Base-by-base conservation (phyloP, 768 basidiomycete species). In the Collybia sordida region DNA sequence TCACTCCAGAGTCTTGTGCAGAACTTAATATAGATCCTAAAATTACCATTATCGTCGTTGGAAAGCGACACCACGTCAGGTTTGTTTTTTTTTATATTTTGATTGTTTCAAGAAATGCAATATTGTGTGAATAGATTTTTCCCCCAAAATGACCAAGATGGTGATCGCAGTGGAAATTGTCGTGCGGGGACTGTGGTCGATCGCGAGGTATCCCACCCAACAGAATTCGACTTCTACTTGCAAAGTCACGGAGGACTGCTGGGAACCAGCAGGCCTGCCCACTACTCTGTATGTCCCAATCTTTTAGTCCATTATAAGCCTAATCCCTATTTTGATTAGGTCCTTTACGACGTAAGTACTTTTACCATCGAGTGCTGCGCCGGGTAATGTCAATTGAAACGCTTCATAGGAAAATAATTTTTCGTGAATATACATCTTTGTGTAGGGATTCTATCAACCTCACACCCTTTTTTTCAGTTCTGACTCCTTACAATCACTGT, bases 161-260 rank as follows among this genome's bases (percentile, higher is more conserved):
- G 70, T 0, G 90, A 92, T 55, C 73, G 71, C 49, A 86, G 82
- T 49, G 86, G 85, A 1, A 93, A 93, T 58, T 85, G 83, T 58
- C 80, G 74, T 1, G 88, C 90, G 0, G 90, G 90, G 5, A 88
- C 88, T 0, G 87, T 93, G 14, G 78, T 90, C 19, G 90, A 93
- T 60, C 72, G 72, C 2, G 83, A 82, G 3, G 80, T 90, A 37
- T 75, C 80, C 0, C 85, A 88, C 56, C 87, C 88, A 0, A 77
- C 81, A 1, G 87, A 90, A 50, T 84, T 86, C 28, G 90, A 93
- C 57, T 93, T 83, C 65, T 91, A 89, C 55, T 70, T 93, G 7
- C 84, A 84, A 59, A 86, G 84, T 47, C 90, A 93, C 49, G 87
- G 80, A 1, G 90, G 88, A 6, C 67, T 92, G 1, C 72, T 90